A percentile compares a stretch with the other conserved stretches of the same genome.
Conservation (phyloP, 73 alveolate genomes). For the Breviolum minutum region DNA sequence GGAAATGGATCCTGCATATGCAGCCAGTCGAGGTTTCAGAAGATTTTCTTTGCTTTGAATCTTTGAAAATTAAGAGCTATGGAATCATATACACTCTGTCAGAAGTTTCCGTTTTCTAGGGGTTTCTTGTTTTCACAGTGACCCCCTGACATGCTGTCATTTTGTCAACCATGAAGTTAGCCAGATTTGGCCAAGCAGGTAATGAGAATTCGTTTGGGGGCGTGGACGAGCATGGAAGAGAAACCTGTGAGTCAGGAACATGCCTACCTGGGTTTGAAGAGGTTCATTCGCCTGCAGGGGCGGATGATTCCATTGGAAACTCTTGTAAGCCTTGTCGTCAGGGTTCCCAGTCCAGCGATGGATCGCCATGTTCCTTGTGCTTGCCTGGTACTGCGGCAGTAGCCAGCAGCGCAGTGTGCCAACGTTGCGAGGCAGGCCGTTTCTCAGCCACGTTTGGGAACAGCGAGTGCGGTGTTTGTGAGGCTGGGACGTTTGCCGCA, state of each 20-base stretch:
- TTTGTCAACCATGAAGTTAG: neutral
- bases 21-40: neutral
- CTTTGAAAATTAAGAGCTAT: neutral
- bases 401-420: neutral
- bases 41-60: neutral
- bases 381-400: constrained; percentile 24
- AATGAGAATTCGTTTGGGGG: constrained; percentile 26
- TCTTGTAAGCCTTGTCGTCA: neutral
- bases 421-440: neutral
- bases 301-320: neutral
- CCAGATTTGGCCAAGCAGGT: neutral
- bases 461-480: constrained; percentile 26
- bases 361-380: constrained; percentile 26
- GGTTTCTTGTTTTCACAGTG: no score
- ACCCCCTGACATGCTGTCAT: no score
- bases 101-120: neutral
- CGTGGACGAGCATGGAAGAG: neutral
- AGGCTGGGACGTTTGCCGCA: constrained; percentile 18
- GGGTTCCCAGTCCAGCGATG: constrained; percentile 8
- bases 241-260: neutral
- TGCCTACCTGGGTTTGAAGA: constrained; percentile 9
- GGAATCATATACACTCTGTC: no score
- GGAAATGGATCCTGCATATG: constrained; percentile 44
- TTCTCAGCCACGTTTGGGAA: neutral
- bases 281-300: neutral